Base-by-base conservation (phyloP, 495 filamentous ascomycete genomes). In the Lophiostoma macrostomum region DNA sequence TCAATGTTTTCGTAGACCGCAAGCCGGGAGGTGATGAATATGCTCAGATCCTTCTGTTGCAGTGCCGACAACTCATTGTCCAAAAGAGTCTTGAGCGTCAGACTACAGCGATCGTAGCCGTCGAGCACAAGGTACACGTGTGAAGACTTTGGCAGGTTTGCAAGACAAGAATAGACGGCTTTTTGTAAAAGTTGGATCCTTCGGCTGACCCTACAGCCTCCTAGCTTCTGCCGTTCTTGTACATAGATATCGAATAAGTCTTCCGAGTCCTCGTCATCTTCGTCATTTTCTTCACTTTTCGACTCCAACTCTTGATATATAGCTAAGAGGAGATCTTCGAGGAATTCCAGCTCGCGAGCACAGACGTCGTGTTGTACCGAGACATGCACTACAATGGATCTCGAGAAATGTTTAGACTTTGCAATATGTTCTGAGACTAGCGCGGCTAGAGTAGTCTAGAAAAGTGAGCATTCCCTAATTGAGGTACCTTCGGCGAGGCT, bases 41-140 rank as follows among this genome's bases (percentile, higher is more conserved):
- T 32, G 11, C 42, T 6, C 14, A 56, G 11, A 3, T 43, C 42
- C 6, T 13, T 18, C 8, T 24, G 8, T n/a, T 40, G 52, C 8
- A 56, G 27, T 1, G 1, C 31, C 12, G 19, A 29, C 5, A 56
- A 35, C 24, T 56, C 52, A 14, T 3, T 12, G 12, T 40, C 34
- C 12, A 56, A 24, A 2, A 48, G 34, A 2, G 42, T 11, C 7
- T 28, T 5, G 4, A 56, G 29, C 13, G 42, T 43, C 11, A 43
- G 13, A 36, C 52, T 40, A 23, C 42, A 48, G 19, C 31, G 31
- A 47, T 56, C 52, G 14, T 48, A 32, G 35, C 41, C 52, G 19
- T 56, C 52, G 6, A 56, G 1, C 8, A 56, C 27, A 6, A 56
- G 28, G 18, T 40, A 56, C n/a, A 18, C 10, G 24, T 4, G 42